Evolutionary conservation across 2,329 filamentous ascomycete genomes (phyloP), one percentile per base, ranked within the genome.

Genomic region (Ophiostoma pallidulum): DNA sequence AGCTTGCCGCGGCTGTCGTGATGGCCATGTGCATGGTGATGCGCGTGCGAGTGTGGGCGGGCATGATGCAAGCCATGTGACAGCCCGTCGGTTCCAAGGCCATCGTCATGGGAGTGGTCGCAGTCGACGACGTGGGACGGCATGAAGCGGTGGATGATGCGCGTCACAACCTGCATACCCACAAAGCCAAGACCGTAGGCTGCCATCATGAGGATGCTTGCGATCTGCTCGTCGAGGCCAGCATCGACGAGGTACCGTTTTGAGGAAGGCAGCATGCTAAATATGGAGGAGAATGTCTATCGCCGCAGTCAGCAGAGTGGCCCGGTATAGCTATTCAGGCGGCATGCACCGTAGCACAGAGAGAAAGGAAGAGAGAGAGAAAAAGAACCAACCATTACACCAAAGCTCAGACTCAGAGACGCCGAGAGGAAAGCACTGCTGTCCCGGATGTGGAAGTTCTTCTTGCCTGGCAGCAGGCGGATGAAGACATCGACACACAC

Each of bases 351-450:
- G n/a, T n/a, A n/a, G n/a, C 9, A 36, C 33, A 26, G 12, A 20
- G 31, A 47, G 45, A 50, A 26, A 43, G 47, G 40, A 31, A n/a
- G 53, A 14, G 12, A 6, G 19, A n/a, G n/a, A n/a, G 16, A n/a
- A 29, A 39, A 13, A 2, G 20, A 4, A 61, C 78, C 55, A 65
- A 95, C 90, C 89, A 98, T 94, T 39, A 97, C 90, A 37, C 92
- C 91, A 56, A 95, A 95, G 62, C 89, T 96, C 54, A 98, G 68
- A 65, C 90, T 95, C 51, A 97, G 68, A 0, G 91, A 96, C 19
- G 82, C 80, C 1, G 90, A 90, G 4, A 96, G 73, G 62, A 98
- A 98, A 19, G 73, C 73, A 68, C 86, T 91, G 66, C 86, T 96
- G 53, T 94, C 85, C 60, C 94, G 80, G 56, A 98, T 94, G 57